Evolutionary conservation across 2,329 filamentous ascomycete species (phyloP).

Genomic region (Epichloe sibirici): DNA sequence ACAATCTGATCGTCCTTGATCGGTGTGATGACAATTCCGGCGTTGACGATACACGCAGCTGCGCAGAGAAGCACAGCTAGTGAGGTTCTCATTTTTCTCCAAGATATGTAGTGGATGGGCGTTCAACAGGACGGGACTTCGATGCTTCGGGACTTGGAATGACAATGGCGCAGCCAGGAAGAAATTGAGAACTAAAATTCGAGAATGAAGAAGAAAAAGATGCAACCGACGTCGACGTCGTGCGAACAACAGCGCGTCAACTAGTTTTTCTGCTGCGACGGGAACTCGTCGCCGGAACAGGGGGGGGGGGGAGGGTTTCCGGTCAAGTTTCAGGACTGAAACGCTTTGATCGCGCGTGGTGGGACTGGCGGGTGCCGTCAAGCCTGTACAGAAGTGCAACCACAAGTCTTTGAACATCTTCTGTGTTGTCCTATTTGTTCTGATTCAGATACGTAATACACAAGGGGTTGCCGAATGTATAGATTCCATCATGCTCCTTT

Average conservation of each 20-base stretch:
- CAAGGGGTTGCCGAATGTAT: no score
- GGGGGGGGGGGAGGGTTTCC: constrained; percentile 2
- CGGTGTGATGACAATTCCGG: constrained; percentile 44
- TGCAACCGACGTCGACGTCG: background rate
- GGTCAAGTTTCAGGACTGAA: constrained; percentile 16
- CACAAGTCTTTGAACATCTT: no score
- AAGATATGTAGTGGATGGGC: background rate
- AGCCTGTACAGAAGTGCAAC: background rate
- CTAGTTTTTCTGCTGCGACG: constrained; percentile 4
- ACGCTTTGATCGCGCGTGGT: background rate
- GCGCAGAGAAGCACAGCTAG: constrained; percentile 26
- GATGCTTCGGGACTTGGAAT: no score
- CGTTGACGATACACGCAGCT: constrained; percentile 33
- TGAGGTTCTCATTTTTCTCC: constrained; percentile 16
- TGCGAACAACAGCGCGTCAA: background rate
- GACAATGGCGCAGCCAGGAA: background rate
- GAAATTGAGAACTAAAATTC: background rate
- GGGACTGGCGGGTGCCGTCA: background rate
- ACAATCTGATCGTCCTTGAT: constrained; percentile 39
- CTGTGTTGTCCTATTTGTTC: no score
- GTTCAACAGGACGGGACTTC: background rate
- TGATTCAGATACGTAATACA: no score
- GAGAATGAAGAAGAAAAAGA: constrained; percentile 4
- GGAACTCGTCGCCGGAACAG: constrained; percentile 3
- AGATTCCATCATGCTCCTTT: no score